A percentile compares a stretch with the other conserved stretches of the same genome.
Evolutionary conservation across 306 rosid species (phyloP).

Genomic region (Malus orientalis): DNA sequence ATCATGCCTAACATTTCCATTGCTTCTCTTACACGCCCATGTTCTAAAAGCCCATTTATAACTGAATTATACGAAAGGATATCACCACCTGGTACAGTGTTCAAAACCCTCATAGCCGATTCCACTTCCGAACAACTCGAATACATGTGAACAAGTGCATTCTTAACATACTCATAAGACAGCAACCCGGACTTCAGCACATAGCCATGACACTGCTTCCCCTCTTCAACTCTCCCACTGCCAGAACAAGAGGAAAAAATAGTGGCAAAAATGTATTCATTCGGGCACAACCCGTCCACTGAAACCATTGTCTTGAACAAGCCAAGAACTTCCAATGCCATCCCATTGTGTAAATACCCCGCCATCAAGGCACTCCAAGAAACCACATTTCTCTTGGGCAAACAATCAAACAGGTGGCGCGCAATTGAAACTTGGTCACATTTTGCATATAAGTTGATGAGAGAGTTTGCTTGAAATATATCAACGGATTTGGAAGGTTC

Average conservation of each 20-base stretch:
- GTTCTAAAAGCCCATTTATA: constrained; percentile 37
- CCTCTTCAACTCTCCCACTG: constrained; percentile 46
- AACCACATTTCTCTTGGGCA: constrained; percentile 42
- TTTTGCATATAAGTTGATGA: constrained; percentile 39
- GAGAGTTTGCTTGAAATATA: constrained; percentile 28
- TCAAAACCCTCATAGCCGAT: constrained; percentile 39
- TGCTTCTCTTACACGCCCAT: constrained; percentile 27
- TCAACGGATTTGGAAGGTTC: constrained; percentile 14
- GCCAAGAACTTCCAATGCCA: constrained; percentile 31
- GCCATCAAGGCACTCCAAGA: constrained; percentile 57
- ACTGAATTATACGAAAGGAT: constrained; percentile 42
- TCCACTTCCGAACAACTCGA: constrained; percentile 32
- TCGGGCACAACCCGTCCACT: constrained; percentile 13
- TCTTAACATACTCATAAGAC: constrained; percentile 43
- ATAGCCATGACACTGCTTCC: constrained; percentile 53
- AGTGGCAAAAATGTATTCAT: constrained; percentile 43
- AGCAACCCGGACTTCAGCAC: constrained; percentile 44
- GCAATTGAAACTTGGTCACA: constrained; percentile 32
- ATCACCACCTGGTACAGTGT: constrained; percentile 27
- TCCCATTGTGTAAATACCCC: constrained; percentile 44
- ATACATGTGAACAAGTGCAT: constrained; percentile 56
- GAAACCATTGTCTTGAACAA: constrained; percentile 37
- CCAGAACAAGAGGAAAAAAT: constrained; percentile 43
- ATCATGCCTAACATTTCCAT: constrained; percentile 37
- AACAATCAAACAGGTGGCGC: constrained; percentile 38